Conservation (phyloP, 2,329 filamentous ascomycete genomes). For the Dothideomycetes sp. region DNA sequence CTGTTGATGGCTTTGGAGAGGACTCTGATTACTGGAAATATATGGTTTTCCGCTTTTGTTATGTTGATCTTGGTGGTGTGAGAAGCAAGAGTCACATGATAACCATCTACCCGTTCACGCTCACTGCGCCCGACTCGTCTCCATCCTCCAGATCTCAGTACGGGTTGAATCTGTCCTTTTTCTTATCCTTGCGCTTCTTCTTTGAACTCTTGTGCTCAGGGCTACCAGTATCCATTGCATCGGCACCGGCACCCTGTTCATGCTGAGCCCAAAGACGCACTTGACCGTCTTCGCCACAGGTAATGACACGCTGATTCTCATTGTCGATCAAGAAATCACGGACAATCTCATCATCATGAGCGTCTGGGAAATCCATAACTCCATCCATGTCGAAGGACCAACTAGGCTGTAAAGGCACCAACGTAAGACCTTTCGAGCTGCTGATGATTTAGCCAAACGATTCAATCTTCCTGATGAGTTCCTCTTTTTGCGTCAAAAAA, state of each 20-base stretch:
- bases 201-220: slow-evolving; percentile 14
- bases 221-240: slow-evolving; percentile 13
- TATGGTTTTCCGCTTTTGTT: too few species aligned
- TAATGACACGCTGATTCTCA: slow-evolving; percentile 28
- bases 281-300: slow-evolving; percentile 41
- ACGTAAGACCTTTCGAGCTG: slow-evolving; percentile 9
- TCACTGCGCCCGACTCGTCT: background rate
- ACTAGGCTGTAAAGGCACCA: slow-evolving; percentile 14
- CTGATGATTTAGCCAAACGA: too few species aligned
- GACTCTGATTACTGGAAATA: too few species aligned
- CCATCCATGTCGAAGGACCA: slow-evolving; percentile 14
- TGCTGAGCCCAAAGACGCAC: slow-evolving; percentile 35
- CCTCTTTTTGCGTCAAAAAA: too few species aligned
- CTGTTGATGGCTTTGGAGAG: too few species aligned
- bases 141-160: slow-evolving; percentile 22
- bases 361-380: slow-evolving; percentile 29
- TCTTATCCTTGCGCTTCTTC: slow-evolving; percentile 24
- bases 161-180: slow-evolving; percentile 31
- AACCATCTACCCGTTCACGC: too few species aligned
- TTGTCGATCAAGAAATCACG: slow-evolving; percentile 33
- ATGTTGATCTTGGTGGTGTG: too few species aligned
- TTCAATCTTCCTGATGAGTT: too few species aligned
- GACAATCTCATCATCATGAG: slow-evolving; percentile 41
- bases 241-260: background rate
- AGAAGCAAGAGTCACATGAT: too few species aligned